Percentiles rank a stretch among this genome's conserved stretches.
phyloP scores from a whole-genome alignment of 176 grass and related monocot genomes.

The Oryza officinalis region DNA sequence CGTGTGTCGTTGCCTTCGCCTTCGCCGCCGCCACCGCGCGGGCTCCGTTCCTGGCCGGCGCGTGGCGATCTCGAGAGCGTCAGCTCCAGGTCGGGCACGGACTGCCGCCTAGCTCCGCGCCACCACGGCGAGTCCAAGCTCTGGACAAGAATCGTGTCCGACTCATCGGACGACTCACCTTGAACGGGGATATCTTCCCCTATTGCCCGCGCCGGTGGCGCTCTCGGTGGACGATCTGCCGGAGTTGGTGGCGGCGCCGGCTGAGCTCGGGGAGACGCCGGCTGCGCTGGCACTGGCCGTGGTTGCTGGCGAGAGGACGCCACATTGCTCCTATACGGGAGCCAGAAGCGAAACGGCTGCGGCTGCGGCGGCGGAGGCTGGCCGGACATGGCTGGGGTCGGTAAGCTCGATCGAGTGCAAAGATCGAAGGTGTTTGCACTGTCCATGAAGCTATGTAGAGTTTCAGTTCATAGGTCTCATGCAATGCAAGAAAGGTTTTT shows the following conservation, averaged over 20 bases:
- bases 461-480: slow-evolving; percentile 16
- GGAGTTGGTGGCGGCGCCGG: slow-evolving; percentile 5
- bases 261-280: background rate
- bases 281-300: background rate
- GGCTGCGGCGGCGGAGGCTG: slow-evolving; percentile 13
- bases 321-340: slow-evolving; percentile 42
- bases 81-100: slow-evolving; percentile 22
- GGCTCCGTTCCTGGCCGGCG: background rate
- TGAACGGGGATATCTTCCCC: slow-evolving; percentile 21
- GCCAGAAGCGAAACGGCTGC: slow-evolving; percentile 60
- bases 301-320: slow-evolving; percentile 31
- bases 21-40: background rate
- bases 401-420: background rate
- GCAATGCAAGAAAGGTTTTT: slow-evolving; percentile 10
- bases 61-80: slow-evolving; percentile 25
- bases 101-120: background rate
- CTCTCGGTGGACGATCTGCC: background rate
- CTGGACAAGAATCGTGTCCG: slow-evolving; percentile 9
- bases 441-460: slow-evolving; percentile 19
- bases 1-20: slow-evolving; percentile 33
- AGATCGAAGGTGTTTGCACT: background rate
- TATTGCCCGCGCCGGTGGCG: background rate
- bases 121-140: slow-evolving; percentile 4
- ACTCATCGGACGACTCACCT: slow-evolving; percentile 18
- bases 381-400: slow-evolving; percentile 34